These are phyloP conservation scores for Ulmus americana DNA, from an alignment of 331 rosid species.

Conservation along the genomic window DNA sequence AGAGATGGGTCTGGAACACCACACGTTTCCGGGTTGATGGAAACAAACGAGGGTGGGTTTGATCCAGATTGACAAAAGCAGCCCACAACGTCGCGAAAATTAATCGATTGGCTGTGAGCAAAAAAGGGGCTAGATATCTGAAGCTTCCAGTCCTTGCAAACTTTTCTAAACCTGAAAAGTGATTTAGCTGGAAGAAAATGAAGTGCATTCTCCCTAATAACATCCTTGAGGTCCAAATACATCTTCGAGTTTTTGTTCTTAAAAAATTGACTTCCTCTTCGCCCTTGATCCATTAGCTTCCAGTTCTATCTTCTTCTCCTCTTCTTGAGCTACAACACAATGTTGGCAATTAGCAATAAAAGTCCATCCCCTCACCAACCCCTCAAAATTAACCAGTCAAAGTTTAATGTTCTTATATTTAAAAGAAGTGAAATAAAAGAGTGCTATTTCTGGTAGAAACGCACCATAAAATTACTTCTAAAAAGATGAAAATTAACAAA, in stretches of 20 bases:
- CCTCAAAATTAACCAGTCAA: no score
- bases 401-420: no score
- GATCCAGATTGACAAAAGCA: slow-evolving; percentile 14
- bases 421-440: no score
- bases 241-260: slow-evolving; percentile 23
- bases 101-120: slow-evolving; percentile 35
- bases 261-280: neutral
- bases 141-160: slow-evolving; percentile 34
- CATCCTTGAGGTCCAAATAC: slow-evolving; percentile 27
- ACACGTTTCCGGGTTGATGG: slow-evolving; percentile 22
- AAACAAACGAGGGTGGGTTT: slow-evolving; percentile 17
- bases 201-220: slow-evolving; percentile 29
- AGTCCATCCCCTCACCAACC: no score
- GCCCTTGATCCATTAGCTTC: slow-evolving; percentile 17
- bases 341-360: no score
- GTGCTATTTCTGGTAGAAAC: no score
- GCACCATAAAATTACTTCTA: no score
- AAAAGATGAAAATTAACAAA: no score
- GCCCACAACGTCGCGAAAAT: slow-evolving; percentile 19
- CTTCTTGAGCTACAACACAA: neutral
- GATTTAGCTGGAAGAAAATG: slow-evolving; percentile 36
- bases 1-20: slow-evolving; percentile 36
- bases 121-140: slow-evolving; percentile 31
- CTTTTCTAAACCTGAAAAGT: slow-evolving; percentile 30
- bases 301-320: neutral